Conservation (phyloP, 176 grass and related monocot genomes). For the Aegilops sharonensis region DNA sequence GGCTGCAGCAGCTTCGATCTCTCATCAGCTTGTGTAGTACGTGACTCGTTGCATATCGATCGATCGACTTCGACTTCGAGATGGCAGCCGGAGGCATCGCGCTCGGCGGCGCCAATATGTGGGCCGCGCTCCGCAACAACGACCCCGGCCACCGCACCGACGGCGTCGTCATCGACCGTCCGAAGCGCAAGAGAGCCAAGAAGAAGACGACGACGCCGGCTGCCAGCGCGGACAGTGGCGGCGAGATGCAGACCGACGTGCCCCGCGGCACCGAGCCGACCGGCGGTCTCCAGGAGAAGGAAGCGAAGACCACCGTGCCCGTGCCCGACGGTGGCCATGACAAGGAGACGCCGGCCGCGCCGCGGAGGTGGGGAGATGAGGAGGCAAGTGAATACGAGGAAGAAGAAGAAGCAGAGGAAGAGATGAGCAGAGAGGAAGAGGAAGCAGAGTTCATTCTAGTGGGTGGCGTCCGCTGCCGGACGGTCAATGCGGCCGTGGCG, state of each 20-base stretch:
- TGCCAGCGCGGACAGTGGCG: not conserved
- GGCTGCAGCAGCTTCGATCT: not conserved
- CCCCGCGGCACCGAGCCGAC: too few species aligned
- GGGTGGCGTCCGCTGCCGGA: not conserved
- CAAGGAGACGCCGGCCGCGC: not conserved
- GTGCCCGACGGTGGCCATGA: not conserved
- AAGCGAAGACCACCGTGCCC: not conserved
- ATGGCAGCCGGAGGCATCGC: not conserved
- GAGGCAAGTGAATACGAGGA: not conserved
- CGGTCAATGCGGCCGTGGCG: not conserved
- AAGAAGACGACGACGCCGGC: not conserved
- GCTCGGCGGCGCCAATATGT: slow-evolving; percentile 4
- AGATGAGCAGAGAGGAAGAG: not conserved
- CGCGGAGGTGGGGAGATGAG: not conserved
- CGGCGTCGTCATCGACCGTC: not conserved
- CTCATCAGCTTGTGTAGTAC: too few species aligned
- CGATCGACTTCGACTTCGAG: not conserved
- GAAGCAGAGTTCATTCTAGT: not conserved
- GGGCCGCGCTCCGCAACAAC: not conserved
- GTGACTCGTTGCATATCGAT: not conserved
- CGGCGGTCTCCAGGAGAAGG: not conserved
- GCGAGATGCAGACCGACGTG: not conserved
- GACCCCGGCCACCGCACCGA: slow-evolving; percentile 8
- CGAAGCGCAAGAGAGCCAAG: not conserved
- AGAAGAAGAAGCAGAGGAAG: not conserved